These are phyloP conservation scores for Rhizopus sp. DNA, from an alignment of 371 early-diverging fungal genomes.

Conservation along the genomic window DNA sequence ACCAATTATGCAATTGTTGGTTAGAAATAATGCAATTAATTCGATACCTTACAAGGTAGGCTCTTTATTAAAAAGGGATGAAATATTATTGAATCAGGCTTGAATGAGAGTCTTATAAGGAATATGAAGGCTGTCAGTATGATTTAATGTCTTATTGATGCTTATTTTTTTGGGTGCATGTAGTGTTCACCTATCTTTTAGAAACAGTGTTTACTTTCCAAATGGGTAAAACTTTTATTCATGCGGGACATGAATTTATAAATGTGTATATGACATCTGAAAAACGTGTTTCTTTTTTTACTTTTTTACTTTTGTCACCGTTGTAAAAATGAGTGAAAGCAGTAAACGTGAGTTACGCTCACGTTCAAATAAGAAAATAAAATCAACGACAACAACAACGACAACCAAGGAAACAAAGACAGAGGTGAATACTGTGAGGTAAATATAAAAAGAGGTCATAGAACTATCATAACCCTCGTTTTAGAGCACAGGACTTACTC, in stretches of 20 bases:
- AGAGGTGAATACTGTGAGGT: conserved; percentile 20
- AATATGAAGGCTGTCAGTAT: too few relatives aligned
- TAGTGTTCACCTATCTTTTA: too few relatives aligned
- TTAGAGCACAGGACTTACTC: conserved; percentile 33
- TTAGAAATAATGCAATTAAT: too few relatives aligned
- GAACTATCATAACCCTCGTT: background rate
- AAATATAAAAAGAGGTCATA: conserved; percentile 5
- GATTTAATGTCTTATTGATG: too few relatives aligned
- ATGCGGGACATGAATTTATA: background rate
- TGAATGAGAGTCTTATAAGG: too few relatives aligned
- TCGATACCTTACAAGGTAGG: too few relatives aligned
- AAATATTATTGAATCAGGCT: too few relatives aligned
- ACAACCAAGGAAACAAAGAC: conserved; percentile 10
- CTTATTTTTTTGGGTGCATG: too few relatives aligned
- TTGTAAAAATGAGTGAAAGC: background rate
- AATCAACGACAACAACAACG: conserved; percentile 18
- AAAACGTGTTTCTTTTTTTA: background rate
- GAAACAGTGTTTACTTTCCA: too few relatives aligned
- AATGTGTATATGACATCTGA: background rate
- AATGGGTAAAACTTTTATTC: background rate
- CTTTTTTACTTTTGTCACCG: too few relatives aligned
- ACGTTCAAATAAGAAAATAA: conserved; percentile 33
- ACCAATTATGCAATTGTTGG: too few relatives aligned
- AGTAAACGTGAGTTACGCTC: conserved; percentile 30
- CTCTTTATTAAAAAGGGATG: too few relatives aligned